A percentile compares a stretch with the other conserved stretches of the same genome.
phyloP scores from a whole-genome alignment of 2,329 filamentous ascomycete species.

The Paecilomyces sp. region DNA sequence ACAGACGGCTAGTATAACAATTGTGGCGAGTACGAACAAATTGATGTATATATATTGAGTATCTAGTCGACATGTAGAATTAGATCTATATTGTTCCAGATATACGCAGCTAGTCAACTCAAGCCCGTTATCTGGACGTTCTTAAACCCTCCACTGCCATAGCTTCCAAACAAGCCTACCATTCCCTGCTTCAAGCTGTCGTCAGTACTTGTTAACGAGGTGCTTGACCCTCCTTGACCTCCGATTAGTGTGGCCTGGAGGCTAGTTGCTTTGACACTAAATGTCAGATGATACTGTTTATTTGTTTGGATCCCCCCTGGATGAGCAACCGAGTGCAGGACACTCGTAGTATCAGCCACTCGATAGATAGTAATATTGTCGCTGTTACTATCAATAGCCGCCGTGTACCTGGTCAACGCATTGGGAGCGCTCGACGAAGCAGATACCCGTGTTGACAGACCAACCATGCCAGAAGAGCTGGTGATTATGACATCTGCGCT shows the following conservation, averaged over 20 bases:
- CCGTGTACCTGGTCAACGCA: constrained; percentile 1
- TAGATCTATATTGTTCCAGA: not conserved
- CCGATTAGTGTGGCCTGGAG: not conserved
- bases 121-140: not conserved
- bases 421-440: constrained; percentile 1
- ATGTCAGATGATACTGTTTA: not conserved
- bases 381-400: not conserved
- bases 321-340: not conserved
- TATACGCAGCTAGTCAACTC: not conserved
- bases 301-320: not conserved
- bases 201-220: not conserved
- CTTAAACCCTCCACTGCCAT: constrained; percentile 4
- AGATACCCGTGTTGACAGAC: constrained; percentile 1
- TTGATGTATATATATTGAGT: too few relatives aligned
- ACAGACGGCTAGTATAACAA: too few relatives aligned
- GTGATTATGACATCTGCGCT: constrained; percentile 4
- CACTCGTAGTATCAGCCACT: not conserved
- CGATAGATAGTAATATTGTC: not conserved
- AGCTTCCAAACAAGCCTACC: constrained; percentile 4
- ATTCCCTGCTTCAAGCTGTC: not conserved
- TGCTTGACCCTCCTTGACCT: not conserved
- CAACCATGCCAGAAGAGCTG: constrained; percentile 1
- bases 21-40: too few relatives aligned
- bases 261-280: not conserved
- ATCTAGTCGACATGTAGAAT: not conserved